A percentile compares a stretch with the other conserved stretches of the same genome.
Conservation (phyloP, 768 basidiomycete genomes). For the Pleurotus ostreatus region DNA sequence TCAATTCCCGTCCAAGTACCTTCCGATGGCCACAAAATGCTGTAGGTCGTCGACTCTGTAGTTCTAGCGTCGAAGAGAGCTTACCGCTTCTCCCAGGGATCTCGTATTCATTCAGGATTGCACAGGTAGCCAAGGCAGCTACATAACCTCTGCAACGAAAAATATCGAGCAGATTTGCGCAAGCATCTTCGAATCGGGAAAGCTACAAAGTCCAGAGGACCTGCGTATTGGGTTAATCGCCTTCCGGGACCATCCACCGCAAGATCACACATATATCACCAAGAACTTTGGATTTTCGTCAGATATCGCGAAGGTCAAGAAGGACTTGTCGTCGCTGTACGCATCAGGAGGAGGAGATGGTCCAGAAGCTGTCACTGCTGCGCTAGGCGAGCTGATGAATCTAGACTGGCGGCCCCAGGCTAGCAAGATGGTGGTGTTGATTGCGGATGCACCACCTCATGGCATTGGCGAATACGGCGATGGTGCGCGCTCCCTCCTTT, state of each 20-base stretch:
- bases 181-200: constrained; percentile 91
- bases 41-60: constrained; percentile 43
- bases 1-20: constrained; percentile 2
- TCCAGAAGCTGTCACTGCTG: constrained; percentile 95
- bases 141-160: constrained; percentile 91
- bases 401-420: constrained; percentile 90
- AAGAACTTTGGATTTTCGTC: constrained; percentile 95
- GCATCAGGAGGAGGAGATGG: constrained; percentile 93
- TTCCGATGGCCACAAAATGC: constrained; percentile 60
- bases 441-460: constrained; percentile 97
- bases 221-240: constrained; percentile 90
- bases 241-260: constrained; percentile 95
- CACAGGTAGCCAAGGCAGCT: constrained; percentile 87
- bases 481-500: constrained; percentile 44
- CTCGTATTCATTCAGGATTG: constrained; percentile 95
- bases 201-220: constrained; percentile 82
- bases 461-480: constrained; percentile 97
- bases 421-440: constrained; percentile 94
- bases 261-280: constrained; percentile 92
- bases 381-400: constrained; percentile 76
- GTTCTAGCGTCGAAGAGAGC: constrained; percentile 4
- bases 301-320: constrained; percentile 83
- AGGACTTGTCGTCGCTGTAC: constrained; percentile 77
- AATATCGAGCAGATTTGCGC: constrained; percentile 96
- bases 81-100: constrained; percentile 49